Percentiles rank a stretch among this genome's conserved stretches.
Conservation (phyloP, 371 early-diverging fungal species). For the Mucor piriformis region DNA sequence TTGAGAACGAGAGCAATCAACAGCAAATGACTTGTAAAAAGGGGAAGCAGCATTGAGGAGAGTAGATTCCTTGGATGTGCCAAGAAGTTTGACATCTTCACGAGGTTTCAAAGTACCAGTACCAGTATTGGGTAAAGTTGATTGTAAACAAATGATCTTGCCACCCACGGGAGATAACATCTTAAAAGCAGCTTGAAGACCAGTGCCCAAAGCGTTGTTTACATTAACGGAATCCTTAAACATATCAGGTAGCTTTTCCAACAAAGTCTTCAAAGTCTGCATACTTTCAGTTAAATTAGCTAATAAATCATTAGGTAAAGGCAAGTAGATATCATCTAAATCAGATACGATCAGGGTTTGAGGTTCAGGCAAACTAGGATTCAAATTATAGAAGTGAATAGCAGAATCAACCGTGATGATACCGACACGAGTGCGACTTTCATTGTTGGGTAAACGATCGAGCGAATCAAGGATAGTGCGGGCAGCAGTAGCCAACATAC, state of each 20-base stretch:
- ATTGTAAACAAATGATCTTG: slow-evolving; percentile 86
- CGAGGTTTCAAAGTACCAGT: slow-evolving; percentile 82
- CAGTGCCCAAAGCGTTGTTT: slow-evolving; percentile 82
- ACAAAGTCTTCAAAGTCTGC: slow-evolving; percentile 67
- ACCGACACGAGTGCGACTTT: slow-evolving; percentile 85
- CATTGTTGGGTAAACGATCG: slow-evolving; percentile 87
- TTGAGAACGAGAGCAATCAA: slow-evolving; percentile 89
- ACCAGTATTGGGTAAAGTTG: slow-evolving; percentile 81
- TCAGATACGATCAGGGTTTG: slow-evolving; percentile 94
- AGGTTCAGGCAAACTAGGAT: slow-evolving; percentile 67
- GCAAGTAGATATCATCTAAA: slow-evolving; percentile 87
- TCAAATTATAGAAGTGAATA: slow-evolving; percentile 90
- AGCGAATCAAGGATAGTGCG: slow-evolving; percentile 82
- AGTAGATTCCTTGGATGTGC: slow-evolving; percentile 85
- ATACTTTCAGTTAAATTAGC: slow-evolving; percentile 84
- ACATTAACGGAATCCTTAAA: slow-evolving; percentile 80
- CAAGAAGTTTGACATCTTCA: slow-evolving; percentile 85
- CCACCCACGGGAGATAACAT: slow-evolving; percentile 87
- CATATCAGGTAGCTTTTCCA: slow-evolving; percentile 81
- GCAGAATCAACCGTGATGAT: slow-evolving; percentile 90
- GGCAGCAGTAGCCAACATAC: slow-evolving; percentile 74
- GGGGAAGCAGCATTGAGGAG: slow-evolving; percentile 80
- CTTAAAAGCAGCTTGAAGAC: slow-evolving; percentile 84
- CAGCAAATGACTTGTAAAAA: slow-evolving; percentile 95
- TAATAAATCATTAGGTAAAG: slow-evolving; percentile 83